Base-by-base conservation (phyloP, 176 grass and related monocot species). In the Triticum urartu region DNA sequence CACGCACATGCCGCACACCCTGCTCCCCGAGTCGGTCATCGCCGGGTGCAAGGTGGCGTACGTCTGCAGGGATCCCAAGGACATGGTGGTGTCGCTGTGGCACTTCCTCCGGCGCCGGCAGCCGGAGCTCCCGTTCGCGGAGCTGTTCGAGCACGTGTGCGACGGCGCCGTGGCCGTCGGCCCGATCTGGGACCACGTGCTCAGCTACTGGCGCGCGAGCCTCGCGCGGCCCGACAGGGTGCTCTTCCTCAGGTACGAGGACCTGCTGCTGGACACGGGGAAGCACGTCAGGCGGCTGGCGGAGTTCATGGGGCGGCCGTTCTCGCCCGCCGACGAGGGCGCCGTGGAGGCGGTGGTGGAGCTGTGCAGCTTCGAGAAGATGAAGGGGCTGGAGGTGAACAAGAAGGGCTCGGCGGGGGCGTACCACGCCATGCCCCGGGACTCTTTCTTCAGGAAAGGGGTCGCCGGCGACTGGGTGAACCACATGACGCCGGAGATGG, bases 191-290 rank as follows among this genome's bases (percentile, higher is more conserved):
- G 89, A 94, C 32, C 92, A 91, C 81, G 48, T 75, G 33, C 83
- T 89, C 17, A n/a, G 9, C 20, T 89, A 91, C 45, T 89, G 86
- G 92, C 66, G 28, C 13, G 89, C 86, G 32, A 89, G 83, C 72
- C 13, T 62, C 15, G 78, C 20, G 3, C n/a, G 17, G 11, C 68
- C 83, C 0, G 87, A 91, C 8, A 28, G 54, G 9, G 83, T 84
- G 26, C 56, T 94, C 13, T 90, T 92, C 64, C 84, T 92, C 13
- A 90, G 5, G 79, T 92, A 92, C 80, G 93, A 95, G 74, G 79
- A 95, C 38, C 30, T 92, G 33, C 83, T 88, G 10, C 17, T 2
- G 0, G 88, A 85, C 22, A 14, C 93, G 9, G 61, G 22, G 5
- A 52, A 65, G 35, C 43, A 61, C 64, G 80, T 90, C 40, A 71